Percentiles rank a stretch among this genome's conserved stretches.
phyloP scores from a whole-genome alignment of 805 yeast species.

The Teunomyces barrocoloradensis region DNA sequence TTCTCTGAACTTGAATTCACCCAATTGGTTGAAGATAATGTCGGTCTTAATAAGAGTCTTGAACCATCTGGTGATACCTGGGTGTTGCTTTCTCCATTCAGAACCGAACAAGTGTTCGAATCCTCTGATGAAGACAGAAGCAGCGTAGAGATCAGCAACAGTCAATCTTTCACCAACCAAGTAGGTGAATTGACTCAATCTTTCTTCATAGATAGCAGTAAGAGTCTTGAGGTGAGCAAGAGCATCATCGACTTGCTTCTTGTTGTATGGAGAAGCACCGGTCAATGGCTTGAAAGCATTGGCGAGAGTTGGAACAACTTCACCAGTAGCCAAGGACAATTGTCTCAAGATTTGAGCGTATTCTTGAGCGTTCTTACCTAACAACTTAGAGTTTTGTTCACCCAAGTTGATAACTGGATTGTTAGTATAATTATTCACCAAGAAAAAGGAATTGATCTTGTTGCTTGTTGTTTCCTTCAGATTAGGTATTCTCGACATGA shows the following conservation, averaged over 20 bases:
- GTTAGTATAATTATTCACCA: slow-evolving; percentile 10
- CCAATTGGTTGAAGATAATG: slow-evolving; percentile 31
- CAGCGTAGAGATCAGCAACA: slow-evolving; percentile 44
- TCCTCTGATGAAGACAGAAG: slow-evolving; percentile 46
- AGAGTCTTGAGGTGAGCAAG: slow-evolving; percentile 25
- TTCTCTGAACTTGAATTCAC: slow-evolving; percentile 56
- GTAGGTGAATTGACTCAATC: slow-evolving; percentile 43
- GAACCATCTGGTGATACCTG: slow-evolving; percentile 70
- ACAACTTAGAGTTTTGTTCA: slow-evolving; percentile 45
- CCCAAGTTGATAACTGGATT: slow-evolving; percentile 46
- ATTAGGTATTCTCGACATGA: slow-evolving; percentile 63
- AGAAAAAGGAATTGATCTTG: not conserved
- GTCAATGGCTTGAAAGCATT: slow-evolving; percentile 55
- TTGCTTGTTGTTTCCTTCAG: slow-evolving; percentile 38
- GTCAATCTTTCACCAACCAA: slow-evolving; percentile 48
- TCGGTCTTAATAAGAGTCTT: slow-evolving; percentile 49
- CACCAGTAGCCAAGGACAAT: slow-evolving; percentile 74
- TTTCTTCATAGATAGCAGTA: slow-evolving; percentile 24
- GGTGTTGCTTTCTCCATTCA: slow-evolving; percentile 63
- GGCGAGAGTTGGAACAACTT: slow-evolving; percentile 46
- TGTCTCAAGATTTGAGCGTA: slow-evolving; percentile 69
- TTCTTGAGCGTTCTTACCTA: slow-evolving; percentile 66
- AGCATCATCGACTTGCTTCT: slow-evolving; percentile 57
- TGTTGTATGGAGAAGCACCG: slow-evolving; percentile 75
- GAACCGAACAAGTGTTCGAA: slow-evolving; percentile 59